Conservation (phyloP, 345 rosid species). For the Syzygium jambos region DNA sequence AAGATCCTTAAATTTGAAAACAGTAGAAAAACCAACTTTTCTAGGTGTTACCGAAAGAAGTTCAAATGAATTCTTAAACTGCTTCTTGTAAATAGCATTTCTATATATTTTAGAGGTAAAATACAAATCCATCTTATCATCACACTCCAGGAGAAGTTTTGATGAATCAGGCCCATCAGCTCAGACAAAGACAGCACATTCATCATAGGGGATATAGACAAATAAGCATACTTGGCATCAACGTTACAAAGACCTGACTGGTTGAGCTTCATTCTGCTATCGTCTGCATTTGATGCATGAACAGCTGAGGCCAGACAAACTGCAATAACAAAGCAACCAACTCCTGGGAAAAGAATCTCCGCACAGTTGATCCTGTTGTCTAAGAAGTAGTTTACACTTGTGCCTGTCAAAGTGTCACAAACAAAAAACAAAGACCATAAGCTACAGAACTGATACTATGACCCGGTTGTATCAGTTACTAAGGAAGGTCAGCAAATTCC, state of each 20-base stretch:
- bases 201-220: constrained; percentile 11
- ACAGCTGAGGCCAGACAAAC: constrained; percentile 80
- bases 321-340: constrained; percentile 75
- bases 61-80: not conserved
- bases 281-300: constrained; percentile 66
- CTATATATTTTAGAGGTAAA: not conserved
- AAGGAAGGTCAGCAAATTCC: not conserved
- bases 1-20: not conserved
- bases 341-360: constrained; percentile 67
- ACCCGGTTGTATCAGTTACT: not conserved
- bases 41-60: not conserved
- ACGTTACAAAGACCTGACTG: constrained; percentile 18
- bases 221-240: constrained; percentile 2
- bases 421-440: not conserved
- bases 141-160: not conserved
- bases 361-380: constrained; percentile 70
- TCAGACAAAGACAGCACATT: not conserved
- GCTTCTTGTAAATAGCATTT: not conserved
- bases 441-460: not conserved
- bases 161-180: not conserved
- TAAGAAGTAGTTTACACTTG: constrained; percentile 78
- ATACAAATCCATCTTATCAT: not conserved
- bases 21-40: not conserved
- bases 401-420: constrained; percentile 24
- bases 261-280: constrained; percentile 46